Evolutionary conservation across 2,329 filamentous ascomycete species (phyloP).

Genomic region (Botrytis cinerea): DNA sequence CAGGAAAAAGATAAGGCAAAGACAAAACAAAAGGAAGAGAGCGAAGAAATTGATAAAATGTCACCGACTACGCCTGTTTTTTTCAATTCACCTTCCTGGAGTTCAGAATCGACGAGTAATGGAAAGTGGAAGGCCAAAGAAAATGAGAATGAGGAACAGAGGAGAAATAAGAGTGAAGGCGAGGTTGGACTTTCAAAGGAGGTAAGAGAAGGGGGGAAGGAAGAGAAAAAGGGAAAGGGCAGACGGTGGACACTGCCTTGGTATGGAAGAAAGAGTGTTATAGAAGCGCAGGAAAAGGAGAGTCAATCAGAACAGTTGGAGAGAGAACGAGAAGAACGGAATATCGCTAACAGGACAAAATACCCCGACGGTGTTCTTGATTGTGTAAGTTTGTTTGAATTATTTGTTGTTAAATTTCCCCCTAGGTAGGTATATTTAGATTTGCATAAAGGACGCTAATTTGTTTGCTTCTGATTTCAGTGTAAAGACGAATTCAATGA

Average conservation of each 20-base stretch:
- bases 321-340: neutral
- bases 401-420: neutral
- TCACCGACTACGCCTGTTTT: neutral
- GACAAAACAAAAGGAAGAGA: neutral
- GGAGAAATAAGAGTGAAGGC: neutral
- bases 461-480: neutral
- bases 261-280: neutral
- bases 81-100: neutral
- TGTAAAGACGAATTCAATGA: slow-evolving; percentile 4
- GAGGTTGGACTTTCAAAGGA: neutral
- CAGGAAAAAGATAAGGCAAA: no score
- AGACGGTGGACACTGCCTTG: neutral
- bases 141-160: no score
- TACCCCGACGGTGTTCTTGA: neutral
- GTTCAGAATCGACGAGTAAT: neutral
- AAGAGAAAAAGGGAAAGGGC: neutral
- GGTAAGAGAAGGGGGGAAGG: neutral
- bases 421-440: neutral
- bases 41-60: neutral
- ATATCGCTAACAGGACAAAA: neutral
- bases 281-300: neutral
- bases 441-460: neutral
- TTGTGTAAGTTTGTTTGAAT: neutral
- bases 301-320: neutral
- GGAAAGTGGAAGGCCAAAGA: neutral